Conservation (phyloP, 1,284 basidiomycete species). For the Athelia sp. region DNA sequence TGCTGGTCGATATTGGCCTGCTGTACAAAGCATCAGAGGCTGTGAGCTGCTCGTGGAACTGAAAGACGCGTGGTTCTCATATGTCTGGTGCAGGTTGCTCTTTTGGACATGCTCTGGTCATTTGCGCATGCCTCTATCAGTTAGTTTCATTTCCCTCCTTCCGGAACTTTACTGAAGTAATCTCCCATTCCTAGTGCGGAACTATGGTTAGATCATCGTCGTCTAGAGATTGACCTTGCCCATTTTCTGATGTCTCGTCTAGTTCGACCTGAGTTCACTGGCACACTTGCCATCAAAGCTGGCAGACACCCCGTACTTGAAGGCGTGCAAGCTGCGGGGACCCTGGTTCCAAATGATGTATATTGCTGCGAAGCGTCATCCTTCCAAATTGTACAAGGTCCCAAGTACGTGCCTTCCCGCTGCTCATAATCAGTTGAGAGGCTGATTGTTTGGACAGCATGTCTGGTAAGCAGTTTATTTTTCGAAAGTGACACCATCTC, state of each 20-base stretch:
- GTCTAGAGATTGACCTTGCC: too few relatives aligned
- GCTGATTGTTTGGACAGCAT: not conserved
- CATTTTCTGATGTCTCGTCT: not conserved
- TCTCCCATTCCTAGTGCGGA: slow-evolving; percentile 44
- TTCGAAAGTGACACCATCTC: not conserved
- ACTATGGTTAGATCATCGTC: slow-evolving; percentile 48
- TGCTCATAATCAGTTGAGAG: too few relatives aligned
- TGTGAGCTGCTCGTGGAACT: slow-evolving; percentile 30
- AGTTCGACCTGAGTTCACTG: slow-evolving; percentile 88
- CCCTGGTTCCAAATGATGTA: slow-evolving; percentile 81
- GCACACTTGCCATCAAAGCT: slow-evolving; percentile 79
- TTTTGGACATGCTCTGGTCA: slow-evolving; percentile 82
- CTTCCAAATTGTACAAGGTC: slow-evolving; percentile 88
- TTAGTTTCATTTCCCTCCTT: slow-evolving; percentile 28
- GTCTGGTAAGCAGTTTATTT: not conserved
- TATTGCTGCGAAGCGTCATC: slow-evolving; percentile 77
- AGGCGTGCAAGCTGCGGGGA: slow-evolving; percentile 60
- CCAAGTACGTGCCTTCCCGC: slow-evolving; percentile 55
- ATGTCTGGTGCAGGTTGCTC: slow-evolving; percentile 60
- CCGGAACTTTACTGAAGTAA: slow-evolving; percentile 5
- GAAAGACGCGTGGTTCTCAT: too few relatives aligned
- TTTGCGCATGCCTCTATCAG: slow-evolving; percentile 80
- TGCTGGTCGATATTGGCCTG: slow-evolving; percentile 63
- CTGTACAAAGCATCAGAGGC: slow-evolving; percentile 88
- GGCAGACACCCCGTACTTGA: slow-evolving; percentile 87